These are phyloP conservation scores for Pseudogymnoascus sp. DNA, from an alignment of 2,329 filamentous ascomycete genomes.

Conservation along the genomic window DNA sequence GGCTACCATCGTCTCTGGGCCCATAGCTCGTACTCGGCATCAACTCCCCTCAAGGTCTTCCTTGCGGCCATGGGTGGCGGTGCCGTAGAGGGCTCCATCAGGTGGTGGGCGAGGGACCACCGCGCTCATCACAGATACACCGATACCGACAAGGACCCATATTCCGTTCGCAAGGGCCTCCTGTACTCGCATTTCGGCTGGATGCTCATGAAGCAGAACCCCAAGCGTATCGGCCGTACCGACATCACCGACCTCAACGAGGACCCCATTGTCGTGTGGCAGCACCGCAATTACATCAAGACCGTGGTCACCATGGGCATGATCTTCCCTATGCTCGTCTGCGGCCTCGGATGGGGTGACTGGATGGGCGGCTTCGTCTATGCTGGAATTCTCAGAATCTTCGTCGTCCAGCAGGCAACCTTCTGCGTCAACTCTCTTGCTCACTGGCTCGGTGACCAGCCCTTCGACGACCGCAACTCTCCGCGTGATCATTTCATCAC, in stretches of 20 bases:
- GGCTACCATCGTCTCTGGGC: constrained; percentile 81
- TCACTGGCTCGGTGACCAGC: constrained; percentile 87
- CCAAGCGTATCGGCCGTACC: constrained; percentile 77
- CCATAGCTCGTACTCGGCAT: constrained; percentile 74
- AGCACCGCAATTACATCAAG: constrained; percentile 81
- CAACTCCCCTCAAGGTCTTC: constrained; percentile 68
- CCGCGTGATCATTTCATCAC: constrained; percentile 83
- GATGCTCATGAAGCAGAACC: constrained; percentile 93
- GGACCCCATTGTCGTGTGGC: constrained; percentile 76
- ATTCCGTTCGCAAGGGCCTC: constrained; percentile 82
- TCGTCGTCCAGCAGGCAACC: constrained; percentile 85
- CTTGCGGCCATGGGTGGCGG: constrained; percentile 74
- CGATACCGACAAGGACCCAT: constrained; percentile 86
- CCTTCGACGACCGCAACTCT: constrained; percentile 87
- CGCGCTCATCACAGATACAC: constrained; percentile 86
- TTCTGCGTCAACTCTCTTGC: constrained; percentile 90
- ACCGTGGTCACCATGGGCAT: constrained; percentile 70
- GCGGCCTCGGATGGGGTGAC: constrained; percentile 73
- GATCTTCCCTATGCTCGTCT: constrained; percentile 64
- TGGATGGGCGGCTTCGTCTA: constrained; percentile 78
- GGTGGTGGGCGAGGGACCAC: constrained; percentile 85
- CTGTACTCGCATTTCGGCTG: constrained; percentile 78
- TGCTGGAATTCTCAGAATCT: constrained; percentile 75
- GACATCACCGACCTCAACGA: constrained; percentile 85
- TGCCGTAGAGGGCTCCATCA: constrained; percentile 75